These are phyloP conservation scores for Ceratorhiza oryzae-sativae DNA, from an alignment of 1,284 basidiomycete genomes.

Conservation along the genomic window DNA sequence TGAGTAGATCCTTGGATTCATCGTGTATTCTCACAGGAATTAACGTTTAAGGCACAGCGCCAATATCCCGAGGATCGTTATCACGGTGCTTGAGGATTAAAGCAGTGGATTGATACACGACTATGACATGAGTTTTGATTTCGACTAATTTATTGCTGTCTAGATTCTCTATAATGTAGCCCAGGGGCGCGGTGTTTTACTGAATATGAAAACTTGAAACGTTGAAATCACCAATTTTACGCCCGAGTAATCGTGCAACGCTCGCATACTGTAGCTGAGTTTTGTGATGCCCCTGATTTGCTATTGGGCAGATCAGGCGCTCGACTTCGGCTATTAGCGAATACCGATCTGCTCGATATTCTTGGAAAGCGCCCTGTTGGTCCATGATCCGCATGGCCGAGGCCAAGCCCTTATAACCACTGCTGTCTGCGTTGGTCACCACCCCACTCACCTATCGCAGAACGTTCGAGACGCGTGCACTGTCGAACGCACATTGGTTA, in stretches of 20 bases:
- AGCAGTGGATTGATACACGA: background rate
- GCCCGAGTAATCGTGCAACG: too few species aligned
- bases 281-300: too few species aligned
- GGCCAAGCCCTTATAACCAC: too few species aligned
- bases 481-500: too few species aligned
- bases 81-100: background rate
- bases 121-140: background rate
- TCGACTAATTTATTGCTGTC: background rate
- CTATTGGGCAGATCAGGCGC: background rate
- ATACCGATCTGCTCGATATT: background rate
- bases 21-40: background rate
- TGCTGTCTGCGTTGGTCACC: too few species aligned
- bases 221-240: too few species aligned
- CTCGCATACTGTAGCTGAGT: too few species aligned
- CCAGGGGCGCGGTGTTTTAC: too few species aligned
- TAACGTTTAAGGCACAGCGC: background rate
- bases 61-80: background rate
- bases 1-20: background rate
- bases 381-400: too few species aligned
- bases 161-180: background rate
- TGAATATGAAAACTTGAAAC: too few species aligned
- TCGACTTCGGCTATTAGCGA: background rate
- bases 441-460: too few species aligned
- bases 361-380: background rate
- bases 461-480: too few species aligned